Percentiles rank a stretch among this genome's conserved stretches.
These are phyloP conservation scores for Lecanicillium sp. DNA, from an alignment of 2,329 filamentous ascomycete species.

Conservation along the genomic window DNA sequence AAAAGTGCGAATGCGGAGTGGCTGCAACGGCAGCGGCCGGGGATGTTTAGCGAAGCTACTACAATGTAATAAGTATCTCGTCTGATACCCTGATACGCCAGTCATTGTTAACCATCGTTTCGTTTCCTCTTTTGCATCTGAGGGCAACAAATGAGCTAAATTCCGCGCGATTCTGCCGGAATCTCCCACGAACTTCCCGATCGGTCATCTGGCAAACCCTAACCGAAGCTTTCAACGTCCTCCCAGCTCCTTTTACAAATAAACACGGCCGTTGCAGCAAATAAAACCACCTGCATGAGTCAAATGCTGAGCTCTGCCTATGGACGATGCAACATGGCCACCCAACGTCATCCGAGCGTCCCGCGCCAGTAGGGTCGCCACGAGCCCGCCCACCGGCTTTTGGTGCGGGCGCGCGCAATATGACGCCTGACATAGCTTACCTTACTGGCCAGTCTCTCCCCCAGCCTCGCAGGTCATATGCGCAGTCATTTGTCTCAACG, in stretches of 20 bases:
- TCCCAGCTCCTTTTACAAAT: background rate
- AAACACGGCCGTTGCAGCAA: background rate
- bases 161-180: no score
- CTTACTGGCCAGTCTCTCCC: background rate
- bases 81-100: no score
- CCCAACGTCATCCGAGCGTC: background rate
- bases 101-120: no score
- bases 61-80: no score
- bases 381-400: background rate
- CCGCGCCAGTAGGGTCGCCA: slow-evolving; percentile 4
- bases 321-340: background rate
- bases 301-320: background rate
- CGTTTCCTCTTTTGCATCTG: no score
- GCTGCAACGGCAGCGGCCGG: no score
- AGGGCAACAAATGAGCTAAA: no score
- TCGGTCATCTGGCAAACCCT: background rate
- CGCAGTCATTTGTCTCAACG: background rate
- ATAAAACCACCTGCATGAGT: background rate
- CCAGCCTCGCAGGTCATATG: background rate
- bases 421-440: background rate
- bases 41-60: no score
- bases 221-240: background rate
- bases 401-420: no score
- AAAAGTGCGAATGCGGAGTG: no score
- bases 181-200: no score